phyloP scores from a whole-genome alignment of 2,329 filamentous ascomycete species.

The Cadophora sp. region DNA sequence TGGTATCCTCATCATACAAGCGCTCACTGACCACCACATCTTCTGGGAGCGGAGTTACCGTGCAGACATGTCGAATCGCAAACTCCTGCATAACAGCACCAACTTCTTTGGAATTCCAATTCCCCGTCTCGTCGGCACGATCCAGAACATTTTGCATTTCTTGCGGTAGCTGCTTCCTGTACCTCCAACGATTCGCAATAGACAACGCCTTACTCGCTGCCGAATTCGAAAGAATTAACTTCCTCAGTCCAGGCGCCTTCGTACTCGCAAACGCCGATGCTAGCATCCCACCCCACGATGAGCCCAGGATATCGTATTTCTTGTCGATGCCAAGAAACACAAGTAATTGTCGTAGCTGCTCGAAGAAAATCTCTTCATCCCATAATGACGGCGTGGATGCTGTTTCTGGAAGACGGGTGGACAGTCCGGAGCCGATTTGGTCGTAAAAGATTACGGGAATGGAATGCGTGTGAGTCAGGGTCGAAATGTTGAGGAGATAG shows the following conservation, averaged over 20 bases:
- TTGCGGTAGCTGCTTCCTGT: constrained; percentile 33
- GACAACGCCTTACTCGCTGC: constrained; percentile 39
- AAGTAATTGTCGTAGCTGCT: constrained; percentile 57
- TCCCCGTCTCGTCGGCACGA: constrained; percentile 29
- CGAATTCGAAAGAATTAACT: constrained; percentile 46
- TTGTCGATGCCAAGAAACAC: constrained; percentile 47
- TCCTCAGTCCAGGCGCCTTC: constrained; percentile 46
- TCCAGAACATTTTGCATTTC: constrained; percentile 33
- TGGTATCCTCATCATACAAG: constrained; percentile 22
- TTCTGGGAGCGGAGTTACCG: background rate
- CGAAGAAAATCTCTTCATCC: constrained; percentile 53
- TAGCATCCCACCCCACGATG: constrained; percentile 61
- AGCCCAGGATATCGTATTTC: constrained; percentile 53
- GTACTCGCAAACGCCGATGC: constrained; percentile 50
- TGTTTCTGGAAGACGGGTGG: constrained; percentile 55
- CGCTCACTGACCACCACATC: background rate
- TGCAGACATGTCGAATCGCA: background rate
- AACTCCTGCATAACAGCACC: constrained; percentile 6
- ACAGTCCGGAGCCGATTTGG: constrained; percentile 57
- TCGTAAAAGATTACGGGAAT: constrained; percentile 60
- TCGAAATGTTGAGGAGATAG: constrained; percentile 42
- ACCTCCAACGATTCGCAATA: constrained; percentile 34
- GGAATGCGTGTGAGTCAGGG: constrained; percentile 23
- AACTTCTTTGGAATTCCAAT: background rate
- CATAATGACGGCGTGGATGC: constrained; percentile 54